phyloP scores from a whole-genome alignment of 805 yeast genomes.

The Suhomyces pyralidae region DNA sequence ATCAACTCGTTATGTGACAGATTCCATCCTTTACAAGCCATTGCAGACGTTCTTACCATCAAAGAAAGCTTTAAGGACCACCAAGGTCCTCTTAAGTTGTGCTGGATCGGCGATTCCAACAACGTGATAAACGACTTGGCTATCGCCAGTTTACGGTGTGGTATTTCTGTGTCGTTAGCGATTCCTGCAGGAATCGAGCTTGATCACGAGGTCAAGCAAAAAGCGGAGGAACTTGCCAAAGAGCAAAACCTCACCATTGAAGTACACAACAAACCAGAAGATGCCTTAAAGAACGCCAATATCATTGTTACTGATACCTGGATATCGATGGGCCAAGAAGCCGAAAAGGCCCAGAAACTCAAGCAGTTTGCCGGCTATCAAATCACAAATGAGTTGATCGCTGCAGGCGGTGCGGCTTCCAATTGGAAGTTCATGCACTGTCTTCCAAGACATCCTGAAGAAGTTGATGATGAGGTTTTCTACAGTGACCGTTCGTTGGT shows the following conservation, averaged over 20 bases:
- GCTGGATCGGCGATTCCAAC: slow-evolving; percentile 98
- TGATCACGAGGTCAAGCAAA: slow-evolving; percentile 49
- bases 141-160: slow-evolving; percentile 79
- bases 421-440: slow-evolving; percentile 97
- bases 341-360: slow-evolving; percentile 66
- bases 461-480: slow-evolving; percentile 90
- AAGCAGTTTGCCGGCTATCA: slow-evolving; percentile 86
- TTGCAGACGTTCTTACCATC: slow-evolving; percentile 85
- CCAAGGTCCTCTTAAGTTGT: slow-evolving; percentile 59
- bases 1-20: slow-evolving; percentile 91
- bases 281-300: slow-evolving; percentile 71
- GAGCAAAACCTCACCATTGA: slow-evolving; percentile 46
- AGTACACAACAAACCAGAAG: slow-evolving; percentile 67
- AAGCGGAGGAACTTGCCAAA: slow-evolving; percentile 52
- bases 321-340: slow-evolving; percentile 97
- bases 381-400: slow-evolving; percentile 64
- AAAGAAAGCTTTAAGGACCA: slow-evolving; percentile 66
- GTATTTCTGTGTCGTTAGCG: slow-evolving; percentile 81
- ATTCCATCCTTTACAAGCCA: slow-evolving; percentile 94
- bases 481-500: slow-evolving; percentile 77
- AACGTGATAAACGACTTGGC: slow-evolving; percentile 93
- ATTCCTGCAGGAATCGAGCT: slow-evolving; percentile 75
- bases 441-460: slow-evolving; percentile 92
- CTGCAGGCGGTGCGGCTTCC: slow-evolving; percentile 52
- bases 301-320: slow-evolving; percentile 94